Evolutionary conservation across 1,284 basidiomycete species (phyloP).

Genomic region (Boletus smithii): DNA sequence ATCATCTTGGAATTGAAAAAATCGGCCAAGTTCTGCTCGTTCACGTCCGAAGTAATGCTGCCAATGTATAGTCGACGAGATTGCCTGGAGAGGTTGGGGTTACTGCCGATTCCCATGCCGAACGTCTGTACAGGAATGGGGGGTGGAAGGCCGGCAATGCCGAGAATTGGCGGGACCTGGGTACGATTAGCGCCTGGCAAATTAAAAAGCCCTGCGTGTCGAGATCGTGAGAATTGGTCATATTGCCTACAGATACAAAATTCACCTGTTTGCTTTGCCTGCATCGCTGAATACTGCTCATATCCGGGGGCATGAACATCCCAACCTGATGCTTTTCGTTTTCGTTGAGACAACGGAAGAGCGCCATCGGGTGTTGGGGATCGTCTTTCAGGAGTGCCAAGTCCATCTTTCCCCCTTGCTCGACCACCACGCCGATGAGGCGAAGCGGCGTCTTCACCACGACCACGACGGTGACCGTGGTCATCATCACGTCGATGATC

Average conservation of each 20-base stretch:
- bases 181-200: slow-evolving; percentile 88
- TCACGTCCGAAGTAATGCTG: slow-evolving; percentile 89
- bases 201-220: slow-evolving; percentile 75
- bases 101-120: slow-evolving; percentile 79
- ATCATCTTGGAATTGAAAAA: slow-evolving; percentile 97
- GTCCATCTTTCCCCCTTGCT: slow-evolving; percentile 46
- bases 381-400: slow-evolving; percentile 71
- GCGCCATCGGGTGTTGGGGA: slow-evolving; percentile 90
- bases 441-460: slow-evolving; percentile 37
- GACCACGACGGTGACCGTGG: slow-evolving; percentile 34
- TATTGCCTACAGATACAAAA: not conserved
- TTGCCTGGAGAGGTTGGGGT: slow-evolving; percentile 86
- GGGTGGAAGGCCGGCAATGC: slow-evolving; percentile 73
- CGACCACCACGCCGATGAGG: slow-evolving; percentile 39
- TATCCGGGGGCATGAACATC: slow-evolving; percentile 94
- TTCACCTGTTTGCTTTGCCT: slow-evolving; percentile 94
- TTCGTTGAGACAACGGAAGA: slow-evolving; percentile 80
- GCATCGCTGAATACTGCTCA: slow-evolving; percentile 90
- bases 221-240: slow-evolving; percentile 6
- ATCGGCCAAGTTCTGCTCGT: slow-evolving; percentile 82
- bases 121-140: slow-evolving; percentile 80
- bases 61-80: slow-evolving; percentile 94
- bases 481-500: slow-evolving; percentile 50
- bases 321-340: slow-evolving; percentile 89
- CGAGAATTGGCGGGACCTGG: slow-evolving; percentile 77